Evolutionary conservation across 2,329 filamentous ascomycete species (phyloP), one percentile per base, ranked within the genome.

Genomic region (Venturia asperata): DNA sequence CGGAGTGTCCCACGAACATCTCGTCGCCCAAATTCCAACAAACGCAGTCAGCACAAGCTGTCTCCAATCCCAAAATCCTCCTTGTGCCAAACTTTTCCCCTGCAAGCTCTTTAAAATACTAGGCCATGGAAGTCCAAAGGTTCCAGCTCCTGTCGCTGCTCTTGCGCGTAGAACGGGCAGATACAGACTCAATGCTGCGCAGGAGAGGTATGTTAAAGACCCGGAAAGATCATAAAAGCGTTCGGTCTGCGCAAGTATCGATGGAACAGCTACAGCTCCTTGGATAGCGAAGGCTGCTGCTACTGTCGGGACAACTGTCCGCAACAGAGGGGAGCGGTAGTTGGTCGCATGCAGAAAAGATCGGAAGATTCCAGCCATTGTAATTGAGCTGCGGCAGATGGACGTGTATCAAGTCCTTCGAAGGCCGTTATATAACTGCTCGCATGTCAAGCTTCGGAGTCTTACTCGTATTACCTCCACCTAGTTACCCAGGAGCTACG

Each of bases 191-290:
- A 88, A 74, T 0, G 83, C 82, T 17, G 84, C 85, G 72, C 86
- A 86, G 64, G 84, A 83, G 45, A 89, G 79, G 71, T 87, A 88
- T 2, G 87, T 89, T 41, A 87, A 71, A 17, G 85, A 86, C 61
- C 87, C 87, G 1, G 85, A 87, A 61, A 87, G 74, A 72, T 90
- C 87, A 72, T 87, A 90, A 78, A 87, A 88, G 45, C 83, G 82
- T 71, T 90, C 87, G 7, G 83, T 83, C 70, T 85, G 81, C 41
- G 78, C 77, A 34, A 81, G 68, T 67, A 88, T 84, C 6, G 85
- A 87, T 5, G 87, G 87, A 1, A 87, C 72, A 5, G 84, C 87
- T 7, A 85, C 83, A 49, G 81, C 83, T 10, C 82, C 78, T 76
- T 89, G 87, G 60, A 89, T 78, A 1, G 82, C 83, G 69, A 86